Evolutionary conservation across 2,329 filamentous ascomycete species (phyloP).

Genomic region (Trichoderma sp.): DNA sequence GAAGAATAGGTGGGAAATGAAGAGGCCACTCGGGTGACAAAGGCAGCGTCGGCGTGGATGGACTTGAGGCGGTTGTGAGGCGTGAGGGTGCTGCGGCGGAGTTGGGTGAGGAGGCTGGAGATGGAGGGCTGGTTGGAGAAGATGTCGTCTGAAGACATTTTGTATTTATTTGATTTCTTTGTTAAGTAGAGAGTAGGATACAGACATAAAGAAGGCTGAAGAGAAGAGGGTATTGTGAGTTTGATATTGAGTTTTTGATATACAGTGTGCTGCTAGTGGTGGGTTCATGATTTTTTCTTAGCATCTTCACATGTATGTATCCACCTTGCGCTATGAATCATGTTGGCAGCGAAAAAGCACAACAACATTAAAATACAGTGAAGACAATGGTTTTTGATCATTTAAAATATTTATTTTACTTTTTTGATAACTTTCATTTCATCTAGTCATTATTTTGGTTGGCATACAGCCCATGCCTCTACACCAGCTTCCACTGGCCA

Average conservation of each 20-base stretch:
- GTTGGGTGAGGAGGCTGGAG: slow-evolving; percentile 65
- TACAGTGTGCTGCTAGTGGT: not conserved
- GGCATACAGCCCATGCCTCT: slow-evolving; percentile 11
- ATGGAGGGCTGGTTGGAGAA: slow-evolving; percentile 62
- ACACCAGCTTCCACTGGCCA: slow-evolving; percentile 66
- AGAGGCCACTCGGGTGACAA: slow-evolving; percentile 62
- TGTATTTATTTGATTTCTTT: not conserved
- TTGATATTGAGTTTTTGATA: not conserved
- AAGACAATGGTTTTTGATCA: not conserved
- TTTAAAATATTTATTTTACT: not conserved
- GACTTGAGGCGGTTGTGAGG: slow-evolving; percentile 79
- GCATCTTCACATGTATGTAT: not conserved
- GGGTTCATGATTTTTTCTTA: not conserved
- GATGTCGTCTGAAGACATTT: slow-evolving; percentile 33
- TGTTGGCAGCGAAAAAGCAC: not conserved
- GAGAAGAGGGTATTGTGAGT: not conserved
- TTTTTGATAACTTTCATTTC: slow-evolving; percentile 9
- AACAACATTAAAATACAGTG: not conserved
- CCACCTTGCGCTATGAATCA: not conserved
- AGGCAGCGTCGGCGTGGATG: slow-evolving; percentile 72
- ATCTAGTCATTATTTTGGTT: slow-evolving; percentile 16
- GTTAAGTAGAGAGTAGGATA: not conserved
- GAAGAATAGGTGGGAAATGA: slow-evolving; percentile 37
- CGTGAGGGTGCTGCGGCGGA: slow-evolving; percentile 74
- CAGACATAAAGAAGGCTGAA: not conserved